phyloP scores from a whole-genome alignment of 2,329 filamentous ascomycete genomes.

The Fusarium sp. region DNA sequence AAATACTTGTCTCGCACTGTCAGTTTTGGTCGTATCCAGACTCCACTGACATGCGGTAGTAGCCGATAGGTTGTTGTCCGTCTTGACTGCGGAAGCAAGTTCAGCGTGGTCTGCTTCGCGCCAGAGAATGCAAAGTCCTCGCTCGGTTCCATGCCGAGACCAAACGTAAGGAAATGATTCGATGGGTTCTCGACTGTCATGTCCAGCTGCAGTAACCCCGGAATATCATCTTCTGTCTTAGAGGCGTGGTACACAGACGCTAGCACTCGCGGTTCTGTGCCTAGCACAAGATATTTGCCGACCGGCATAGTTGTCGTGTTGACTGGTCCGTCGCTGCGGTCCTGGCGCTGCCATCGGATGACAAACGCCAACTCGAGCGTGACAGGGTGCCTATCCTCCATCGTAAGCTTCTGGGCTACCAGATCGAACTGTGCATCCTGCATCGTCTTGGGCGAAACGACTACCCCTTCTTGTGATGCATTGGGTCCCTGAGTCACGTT shows the following conservation, averaged over 20 bases:
- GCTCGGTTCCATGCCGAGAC: slow-evolving; percentile 88
- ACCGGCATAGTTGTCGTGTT: slow-evolving; percentile 79
- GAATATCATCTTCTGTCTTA: slow-evolving; percentile 41
- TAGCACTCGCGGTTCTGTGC: slow-evolving; percentile 87
- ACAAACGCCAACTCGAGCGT: slow-evolving; percentile 79
- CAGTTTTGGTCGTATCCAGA: slow-evolving; percentile 78
- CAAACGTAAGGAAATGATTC: slow-evolving; percentile 93
- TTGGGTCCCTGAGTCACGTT: slow-evolving; percentile 54
- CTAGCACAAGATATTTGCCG: slow-evolving; percentile 82
- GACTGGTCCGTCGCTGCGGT: slow-evolving; percentile 46
- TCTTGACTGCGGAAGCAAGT: slow-evolving; percentile 84
- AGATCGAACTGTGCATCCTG: slow-evolving; percentile 79
- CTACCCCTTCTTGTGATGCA: slow-evolving; percentile 55
- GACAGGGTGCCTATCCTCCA: slow-evolving; percentile 84
- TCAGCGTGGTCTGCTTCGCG: slow-evolving; percentile 81
- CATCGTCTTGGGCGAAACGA: slow-evolving; percentile 74
- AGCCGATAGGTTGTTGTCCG: slow-evolving; percentile 79
- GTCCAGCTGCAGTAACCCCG: slow-evolving; percentile 58
- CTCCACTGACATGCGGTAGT: slow-evolving; percentile 71
- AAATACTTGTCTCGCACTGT: slow-evolving; percentile 91
- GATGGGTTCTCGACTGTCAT: slow-evolving; percentile 91
- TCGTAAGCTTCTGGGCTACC: slow-evolving; percentile 76
- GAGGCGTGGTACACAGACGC: slow-evolving; percentile 62
- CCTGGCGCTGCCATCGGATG: slow-evolving; percentile 78
- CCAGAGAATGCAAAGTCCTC: slow-evolving; percentile 95